phyloP scores from a whole-genome alignment of 2,329 filamentous ascomycete species.

The Elsinoe batatas region DNA sequence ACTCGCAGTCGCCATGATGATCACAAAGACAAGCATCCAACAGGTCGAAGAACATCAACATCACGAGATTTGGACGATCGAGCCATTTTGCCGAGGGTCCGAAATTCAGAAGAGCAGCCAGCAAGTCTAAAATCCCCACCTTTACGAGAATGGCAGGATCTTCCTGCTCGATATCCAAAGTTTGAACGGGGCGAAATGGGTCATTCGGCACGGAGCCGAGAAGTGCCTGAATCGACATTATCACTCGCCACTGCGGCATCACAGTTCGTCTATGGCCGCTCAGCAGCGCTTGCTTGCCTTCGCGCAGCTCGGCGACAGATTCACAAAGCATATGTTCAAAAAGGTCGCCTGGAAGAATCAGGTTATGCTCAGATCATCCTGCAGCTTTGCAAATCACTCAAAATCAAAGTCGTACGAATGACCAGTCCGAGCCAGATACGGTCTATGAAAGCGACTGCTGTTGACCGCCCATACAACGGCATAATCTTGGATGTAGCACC shows the following conservation, averaged over 20 bases:
- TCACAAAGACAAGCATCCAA: too few relatives aligned
- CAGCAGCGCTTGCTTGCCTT: conserved; percentile 71
- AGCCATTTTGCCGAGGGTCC: too few relatives aligned
- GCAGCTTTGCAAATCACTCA: not conserved
- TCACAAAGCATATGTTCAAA: conserved; percentile 69
- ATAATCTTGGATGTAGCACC: conserved; percentile 79
- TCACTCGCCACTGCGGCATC: conserved; percentile 77
- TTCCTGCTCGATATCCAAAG: too few relatives aligned
- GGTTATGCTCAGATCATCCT: not conserved
- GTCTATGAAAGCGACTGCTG: conserved; percentile 69
- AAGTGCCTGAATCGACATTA: conserved; percentile 29
- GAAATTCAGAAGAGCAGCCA: too few relatives aligned
- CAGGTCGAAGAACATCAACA: too few relatives aligned
- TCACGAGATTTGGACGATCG: too few relatives aligned
- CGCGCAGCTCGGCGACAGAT: conserved; percentile 58
- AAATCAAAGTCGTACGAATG: not conserved
- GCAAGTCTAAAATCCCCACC: too few relatives aligned
- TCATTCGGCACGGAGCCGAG: not conserved
- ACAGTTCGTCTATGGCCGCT: conserved; percentile 80
- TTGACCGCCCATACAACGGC: conserved; percentile 79
- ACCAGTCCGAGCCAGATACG: conserved; percentile 25
- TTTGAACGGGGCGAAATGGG: not conserved
- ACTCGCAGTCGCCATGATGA: too few relatives aligned
- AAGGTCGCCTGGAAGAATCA: not conserved
- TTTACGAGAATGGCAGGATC: too few relatives aligned